A percentile compares a stretch with the other conserved stretches of the same genome.
Evolutionary conservation across 176 grass and related monocot genomes (phyloP).

Genomic region (Eragrostis nindensis): DNA sequence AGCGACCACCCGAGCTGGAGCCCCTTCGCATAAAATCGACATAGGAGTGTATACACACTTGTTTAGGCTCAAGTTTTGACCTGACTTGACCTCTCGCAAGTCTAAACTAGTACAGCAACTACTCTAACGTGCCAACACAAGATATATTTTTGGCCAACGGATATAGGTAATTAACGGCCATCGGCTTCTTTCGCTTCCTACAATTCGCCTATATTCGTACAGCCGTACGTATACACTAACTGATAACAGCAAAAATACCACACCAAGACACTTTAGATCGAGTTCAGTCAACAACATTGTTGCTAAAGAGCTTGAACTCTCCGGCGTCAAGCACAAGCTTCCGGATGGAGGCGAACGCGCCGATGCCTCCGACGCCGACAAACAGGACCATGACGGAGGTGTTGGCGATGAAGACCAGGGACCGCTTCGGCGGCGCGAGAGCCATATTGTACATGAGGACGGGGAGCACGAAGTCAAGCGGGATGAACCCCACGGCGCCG

Average conservation of each 20-base stretch:
- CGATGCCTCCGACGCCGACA: conserved; percentile 67
- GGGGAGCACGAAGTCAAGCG: conserved; percentile 87
- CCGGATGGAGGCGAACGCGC: conserved; percentile 80
- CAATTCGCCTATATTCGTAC: neutral
- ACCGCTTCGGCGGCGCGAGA: conserved; percentile 49
- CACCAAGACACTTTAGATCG: neutral
- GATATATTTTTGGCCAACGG: too few relatives aligned
- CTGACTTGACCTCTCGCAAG: too few relatives aligned
- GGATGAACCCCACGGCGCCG: conserved; percentile 82
- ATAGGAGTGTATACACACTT: too few relatives aligned
- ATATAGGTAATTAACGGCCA: too few relatives aligned
- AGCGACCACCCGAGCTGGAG: too few relatives aligned
- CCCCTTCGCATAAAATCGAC: too few relatives aligned
- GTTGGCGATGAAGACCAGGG: conserved; percentile 55
- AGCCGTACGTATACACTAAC: neutral
- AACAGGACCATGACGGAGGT: conserved; percentile 77
- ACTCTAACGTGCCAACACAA: too few relatives aligned
- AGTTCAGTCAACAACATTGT: conserved; percentile 73
- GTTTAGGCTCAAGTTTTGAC: too few relatives aligned
- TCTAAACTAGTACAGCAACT: too few relatives aligned
- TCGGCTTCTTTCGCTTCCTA: neutral
- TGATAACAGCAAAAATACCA: neutral
- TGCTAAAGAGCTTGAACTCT: conserved; percentile 89
- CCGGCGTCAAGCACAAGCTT: conserved; percentile 78
- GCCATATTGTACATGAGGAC: conserved; percentile 89